These are phyloP conservation scores for Xylariaceae sp. DNA, from an alignment of 2,329 filamentous ascomycete species.

Conservation along the genomic window DNA sequence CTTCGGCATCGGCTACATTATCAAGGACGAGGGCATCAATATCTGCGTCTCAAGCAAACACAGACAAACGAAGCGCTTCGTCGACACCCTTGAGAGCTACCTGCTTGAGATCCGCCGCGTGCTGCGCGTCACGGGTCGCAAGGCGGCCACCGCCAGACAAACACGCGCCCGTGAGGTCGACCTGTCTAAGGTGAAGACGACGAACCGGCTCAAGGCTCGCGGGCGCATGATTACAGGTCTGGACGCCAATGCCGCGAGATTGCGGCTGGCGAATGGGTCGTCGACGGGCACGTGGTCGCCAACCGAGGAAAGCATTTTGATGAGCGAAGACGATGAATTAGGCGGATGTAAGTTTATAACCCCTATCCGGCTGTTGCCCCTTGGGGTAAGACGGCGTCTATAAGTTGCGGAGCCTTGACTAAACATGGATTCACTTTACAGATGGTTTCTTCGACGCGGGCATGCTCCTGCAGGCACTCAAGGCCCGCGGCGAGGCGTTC, in stretches of 20 bases:
- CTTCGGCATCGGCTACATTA: slow-evolving; percentile 97
- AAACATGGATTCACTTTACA: slow-evolving; percentile 36
- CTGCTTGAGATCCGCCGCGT: slow-evolving; percentile 85
- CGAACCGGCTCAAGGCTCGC: slow-evolving; percentile 60
- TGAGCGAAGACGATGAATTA: slow-evolving; percentile 82
- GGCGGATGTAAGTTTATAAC: slow-evolving; percentile 76
- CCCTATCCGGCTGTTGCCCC: not conserved
- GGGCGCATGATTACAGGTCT: slow-evolving; percentile 66
- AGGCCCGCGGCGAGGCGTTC: slow-evolving; percentile 58
- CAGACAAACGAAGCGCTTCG: slow-evolving; percentile 83
- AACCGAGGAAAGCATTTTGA: slow-evolving; percentile 64
- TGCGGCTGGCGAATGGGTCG: slow-evolving; percentile 36
- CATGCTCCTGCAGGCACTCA: slow-evolving; percentile 85
- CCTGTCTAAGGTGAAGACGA: slow-evolving; percentile 30
- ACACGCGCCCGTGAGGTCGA: slow-evolving; percentile 55
- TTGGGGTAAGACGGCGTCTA: not conserved
- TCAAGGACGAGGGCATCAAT: slow-evolving; percentile 87
- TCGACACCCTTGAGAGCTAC: slow-evolving; percentile 86
- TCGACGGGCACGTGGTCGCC: slow-evolving; percentile 54
- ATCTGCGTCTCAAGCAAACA: slow-evolving; percentile 94
- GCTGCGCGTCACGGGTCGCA: slow-evolving; percentile 61
- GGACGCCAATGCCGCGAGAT: slow-evolving; percentile 36
- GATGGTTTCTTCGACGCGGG: slow-evolving; percentile 98
- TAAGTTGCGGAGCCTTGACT: not conserved
- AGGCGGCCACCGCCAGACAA: slow-evolving; percentile 40